Base-by-base conservation (phyloP, 257 asterid genomes). In the Craterostigma plantagineum region DNA sequence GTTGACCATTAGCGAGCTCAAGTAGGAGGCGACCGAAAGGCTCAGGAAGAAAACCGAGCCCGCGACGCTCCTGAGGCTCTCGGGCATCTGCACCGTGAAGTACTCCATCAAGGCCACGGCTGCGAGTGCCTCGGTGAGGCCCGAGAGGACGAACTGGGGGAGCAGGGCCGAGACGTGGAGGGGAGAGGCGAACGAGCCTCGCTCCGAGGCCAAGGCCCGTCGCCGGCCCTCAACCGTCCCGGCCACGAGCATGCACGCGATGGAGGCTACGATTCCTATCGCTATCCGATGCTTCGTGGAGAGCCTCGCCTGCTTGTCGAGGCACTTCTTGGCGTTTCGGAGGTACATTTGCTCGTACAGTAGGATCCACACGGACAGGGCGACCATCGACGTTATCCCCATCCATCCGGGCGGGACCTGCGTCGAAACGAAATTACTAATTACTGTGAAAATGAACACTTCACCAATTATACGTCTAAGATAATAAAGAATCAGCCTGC, bases 321-420 rank as follows among this genome's bases (percentile, higher is more conserved):
- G 5, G 36, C 59, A 10, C 44, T 56, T 75, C 17, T 49, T 63
- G 9, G 70, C 63, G 0, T 3, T 13, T 0, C 72, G 80, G 36
- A 79, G 33, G 56, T 65, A 71, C 4, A 79, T 23, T 38, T 53
- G 51, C 47, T 83, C 91, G 53, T 83, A 83, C 9, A 71, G 42
- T 40, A 76, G 15, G n/a, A 83, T 83, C 92, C 95, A 79, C 7
- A 63, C 39, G 0, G 90, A 61, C 17, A 82, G 68, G 0, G 91
- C 71, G 0, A 83, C 34, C 95, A 83, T 83, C 0, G 95, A 79
- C 3, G 83, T 16, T 47, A 73, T 64, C 30, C 79, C 73, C 91
- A 83, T 64, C 95, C 95, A 83, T 0, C 64, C 95, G 0, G 93
- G 91, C 0, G 95, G 95, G 33, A 76, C 51, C n/a, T n/a, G n/a